Evolutionary conservation across 2,329 filamentous ascomycete genomes (phyloP), one percentile per base, ranked within the genome.

Genomic region (Hirsutella rhossiliensis): DNA sequence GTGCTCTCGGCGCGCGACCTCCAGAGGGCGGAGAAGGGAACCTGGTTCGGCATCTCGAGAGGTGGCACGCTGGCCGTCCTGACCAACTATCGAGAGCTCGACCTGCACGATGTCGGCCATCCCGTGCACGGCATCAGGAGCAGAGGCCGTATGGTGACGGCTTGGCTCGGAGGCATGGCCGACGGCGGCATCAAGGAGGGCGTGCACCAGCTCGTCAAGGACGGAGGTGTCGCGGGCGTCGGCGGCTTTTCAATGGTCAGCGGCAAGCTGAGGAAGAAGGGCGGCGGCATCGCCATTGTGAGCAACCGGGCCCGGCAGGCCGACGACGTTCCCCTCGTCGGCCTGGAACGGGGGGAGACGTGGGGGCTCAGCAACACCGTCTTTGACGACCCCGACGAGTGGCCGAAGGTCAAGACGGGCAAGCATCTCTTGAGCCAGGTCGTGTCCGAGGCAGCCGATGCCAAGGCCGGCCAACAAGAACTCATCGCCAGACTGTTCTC

Each of bases 221-320:
- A 69, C 27, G 65, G 66, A 19, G 60, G 73, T 11, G 71, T 79
- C 19, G 73, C 73, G 52, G 77, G 75, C 41, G 75, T 82, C 15
- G 80, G 80, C 7, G 79, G 80, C 0, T 83, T 83, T 56, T 80
- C 76, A 20, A 70, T 84, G 54, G 66, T 82, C n/a, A 81, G 78
- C 48, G 77, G 76, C 9, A 80, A 78, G 53, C 62, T 84, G 52
- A 59, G 64, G 41, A 62, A 59, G 40, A 67, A 65, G 9, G 55
- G 71, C 19, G 65, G 75, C 47, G 72, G 71, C 0, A 61, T 82
- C 11, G 78, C 75, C 8, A 74, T 83, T 43, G 67, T 83, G 41
- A 80, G 75, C 40, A 83, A 83, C 55, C 71, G 78, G 28, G 72
- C 68, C 34, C 73, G 69, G 36, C 60, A 68, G 36, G 60, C 69